These are phyloP conservation scores for Rhynchospora pubera DNA, from an alignment of 176 grass and related monocot genomes.

Conservation along the genomic window DNA sequence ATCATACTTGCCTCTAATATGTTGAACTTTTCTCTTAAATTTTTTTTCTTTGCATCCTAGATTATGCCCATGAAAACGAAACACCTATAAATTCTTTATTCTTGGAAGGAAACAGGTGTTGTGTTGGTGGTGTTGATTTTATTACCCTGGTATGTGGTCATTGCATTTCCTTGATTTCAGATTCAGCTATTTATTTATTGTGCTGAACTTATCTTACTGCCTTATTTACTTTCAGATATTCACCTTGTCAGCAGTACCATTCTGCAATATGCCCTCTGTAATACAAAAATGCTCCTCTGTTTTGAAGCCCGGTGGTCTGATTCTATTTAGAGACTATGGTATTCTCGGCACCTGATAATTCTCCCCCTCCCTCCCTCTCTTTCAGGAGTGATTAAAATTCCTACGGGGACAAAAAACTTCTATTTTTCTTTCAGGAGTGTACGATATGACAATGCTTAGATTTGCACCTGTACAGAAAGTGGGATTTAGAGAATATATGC, in stretches of 20 bases:
- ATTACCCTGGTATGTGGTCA: conserved; percentile 57
- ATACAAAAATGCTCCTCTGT: conserved; percentile 55
- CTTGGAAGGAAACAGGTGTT: conserved; percentile 43
- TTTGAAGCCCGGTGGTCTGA: conserved; percentile 68
- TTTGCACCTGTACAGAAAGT: conserved; percentile 76
- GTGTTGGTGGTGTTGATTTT: conserved; percentile 72
- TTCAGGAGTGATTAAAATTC: background rate
- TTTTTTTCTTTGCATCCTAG: conserved; percentile 32
- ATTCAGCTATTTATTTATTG: background rate
- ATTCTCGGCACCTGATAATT: background rate
- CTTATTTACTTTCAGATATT: conserved; percentile 56
- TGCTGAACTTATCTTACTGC: background rate
- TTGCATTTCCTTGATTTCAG: conserved; percentile 10
- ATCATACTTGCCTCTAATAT: background rate
- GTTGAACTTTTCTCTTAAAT: background rate
- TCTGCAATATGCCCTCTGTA: conserved; percentile 37
- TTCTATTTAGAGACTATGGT: conserved; percentile 97
- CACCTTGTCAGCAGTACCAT: conserved; percentile 85
- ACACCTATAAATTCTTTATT: conserved; percentile 17
- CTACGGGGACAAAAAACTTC: background rate
- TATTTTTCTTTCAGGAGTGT: conserved; percentile 48
- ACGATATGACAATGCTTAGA: conserved; percentile 98
- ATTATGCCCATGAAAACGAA: conserved; percentile 25
- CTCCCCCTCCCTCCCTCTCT: background rate
- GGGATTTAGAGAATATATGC: conserved; percentile 75